Conservation (phyloP, 2,329 filamentous ascomycete species). For the Pestalotiopsis fici region DNA sequence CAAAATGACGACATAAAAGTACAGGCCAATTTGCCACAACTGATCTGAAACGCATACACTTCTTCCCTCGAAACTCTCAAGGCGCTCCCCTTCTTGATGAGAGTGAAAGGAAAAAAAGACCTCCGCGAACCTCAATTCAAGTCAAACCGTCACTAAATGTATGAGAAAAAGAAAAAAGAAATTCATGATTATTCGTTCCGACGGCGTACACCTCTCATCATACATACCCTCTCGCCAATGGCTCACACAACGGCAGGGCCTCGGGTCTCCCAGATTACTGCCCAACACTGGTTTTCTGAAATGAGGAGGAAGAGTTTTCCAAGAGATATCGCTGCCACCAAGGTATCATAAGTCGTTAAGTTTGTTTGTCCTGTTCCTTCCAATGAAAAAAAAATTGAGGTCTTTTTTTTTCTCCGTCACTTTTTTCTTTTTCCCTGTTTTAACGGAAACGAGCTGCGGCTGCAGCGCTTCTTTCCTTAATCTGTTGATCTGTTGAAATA, state of each 20-base stretch:
- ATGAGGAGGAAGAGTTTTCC: neutral
- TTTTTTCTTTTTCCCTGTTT: slow-evolving; percentile 14
- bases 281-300: neutral
- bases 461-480: slow-evolving; percentile 63
- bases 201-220: neutral
- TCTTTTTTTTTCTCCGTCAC: neutral
- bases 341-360: neutral
- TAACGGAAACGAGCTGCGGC: slow-evolving; percentile 43
- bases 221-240: neutral
- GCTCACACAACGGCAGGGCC: neutral
- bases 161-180: slow-evolving; percentile 14
- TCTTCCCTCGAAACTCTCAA: too few species aligned
- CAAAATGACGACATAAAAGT: too few species aligned
- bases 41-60: too few species aligned
- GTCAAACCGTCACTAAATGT: neutral
- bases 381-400: neutral
- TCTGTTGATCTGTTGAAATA: slow-evolving; percentile 77
- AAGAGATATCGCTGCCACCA: neutral
- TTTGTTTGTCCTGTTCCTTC: neutral
- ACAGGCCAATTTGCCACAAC: too few species aligned
- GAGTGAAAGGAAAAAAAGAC: neutral
- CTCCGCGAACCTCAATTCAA: neutral
- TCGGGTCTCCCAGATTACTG: neutral
- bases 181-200: slow-evolving; percentile 19
- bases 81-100: neutral